Conservation (phyloP, 169 alveolate species). For the Theileria parva region DNA sequence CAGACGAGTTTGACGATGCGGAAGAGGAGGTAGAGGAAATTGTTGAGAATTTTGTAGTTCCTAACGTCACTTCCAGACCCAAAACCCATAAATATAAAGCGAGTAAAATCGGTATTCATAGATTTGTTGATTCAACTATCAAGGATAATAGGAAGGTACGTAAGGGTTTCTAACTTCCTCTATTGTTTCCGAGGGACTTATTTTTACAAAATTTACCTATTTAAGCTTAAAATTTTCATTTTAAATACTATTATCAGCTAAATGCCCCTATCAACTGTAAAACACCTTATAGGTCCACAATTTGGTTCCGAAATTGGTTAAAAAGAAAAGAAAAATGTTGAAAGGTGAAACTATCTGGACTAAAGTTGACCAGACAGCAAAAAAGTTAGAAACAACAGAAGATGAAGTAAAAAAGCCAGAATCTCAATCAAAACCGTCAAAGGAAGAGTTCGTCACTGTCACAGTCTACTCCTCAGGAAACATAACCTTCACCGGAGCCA, state of each 20-base stretch:
- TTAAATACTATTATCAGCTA: background rate
- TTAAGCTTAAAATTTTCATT: too few relatives aligned
- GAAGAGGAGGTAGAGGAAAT: conserved; percentile 16
- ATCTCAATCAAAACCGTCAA: background rate
- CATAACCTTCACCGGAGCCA: conserved; percentile 77
- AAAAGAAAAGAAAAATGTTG: background rate
- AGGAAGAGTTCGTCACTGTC: conserved; percentile 73
- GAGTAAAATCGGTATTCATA: conserved; percentile 12
- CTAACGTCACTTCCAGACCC: background rate
- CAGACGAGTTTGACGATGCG: conserved; percentile 17
- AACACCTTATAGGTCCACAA: conserved; percentile 3
- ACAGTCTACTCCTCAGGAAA: conserved; percentile 75
- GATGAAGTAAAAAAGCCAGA: conserved; percentile 5
- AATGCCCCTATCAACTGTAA: conserved; percentile 1
- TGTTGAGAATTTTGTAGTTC: conserved; percentile 6
- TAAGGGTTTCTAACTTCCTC: background rate
- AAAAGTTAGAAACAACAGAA: background rate
- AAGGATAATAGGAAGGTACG: conserved; percentile 49
- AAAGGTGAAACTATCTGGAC: conserved; percentile 5
- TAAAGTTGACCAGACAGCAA: background rate
- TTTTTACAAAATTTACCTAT: background rate
- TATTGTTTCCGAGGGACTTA: too few relatives aligned
- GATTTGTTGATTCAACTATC: conserved; percentile 32
- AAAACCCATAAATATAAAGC: background rate
- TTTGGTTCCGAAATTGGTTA: conserved; percentile 7